phyloP scores from a whole-genome alignment of 2,329 filamentous ascomycete genomes.

The Truncatella angustata region DNA sequence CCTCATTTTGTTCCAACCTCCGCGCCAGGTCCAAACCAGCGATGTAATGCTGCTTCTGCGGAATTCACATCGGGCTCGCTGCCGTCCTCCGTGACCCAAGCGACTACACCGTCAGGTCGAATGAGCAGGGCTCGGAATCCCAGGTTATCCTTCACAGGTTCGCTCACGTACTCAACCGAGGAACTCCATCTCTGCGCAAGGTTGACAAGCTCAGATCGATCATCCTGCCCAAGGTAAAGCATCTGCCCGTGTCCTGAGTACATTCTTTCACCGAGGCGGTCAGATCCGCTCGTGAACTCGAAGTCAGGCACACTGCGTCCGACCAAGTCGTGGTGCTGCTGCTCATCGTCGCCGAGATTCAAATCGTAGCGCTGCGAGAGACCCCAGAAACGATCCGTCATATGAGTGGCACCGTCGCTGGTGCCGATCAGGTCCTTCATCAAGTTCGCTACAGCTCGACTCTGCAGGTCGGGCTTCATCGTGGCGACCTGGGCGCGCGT shows the following conservation, averaged over 20 bases:
- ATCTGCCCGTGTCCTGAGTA: constrained; percentile 25
- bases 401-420: constrained; percentile 26
- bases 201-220: background rate
- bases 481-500: constrained; percentile 33
- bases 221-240: constrained; percentile 20
- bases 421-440: constrained; percentile 26
- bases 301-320: constrained; percentile 36
- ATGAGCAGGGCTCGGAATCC: constrained; percentile 26
- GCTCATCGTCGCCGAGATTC: background rate
- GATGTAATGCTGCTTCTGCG: too few species aligned
- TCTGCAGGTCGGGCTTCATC: constrained; percentile 27
- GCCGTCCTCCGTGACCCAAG: constrained; percentile 29
- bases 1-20: too few species aligned
- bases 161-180: constrained; percentile 19
- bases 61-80: constrained; percentile 15
- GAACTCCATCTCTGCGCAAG: constrained; percentile 8
- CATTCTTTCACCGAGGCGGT: constrained; percentile 28
- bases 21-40: too few species aligned
- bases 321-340: constrained; percentile 24
- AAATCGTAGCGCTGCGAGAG: constrained; percentile 30
- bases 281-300: constrained; percentile 20
- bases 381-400: constrained; percentile 32
- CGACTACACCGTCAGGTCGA: constrained; percentile 31
- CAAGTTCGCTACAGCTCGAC: constrained; percentile 22
- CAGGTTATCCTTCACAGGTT: constrained; percentile 18